Conservation (phyloP, 306 rosid species). For the Citrullus colocynthis region DNA sequence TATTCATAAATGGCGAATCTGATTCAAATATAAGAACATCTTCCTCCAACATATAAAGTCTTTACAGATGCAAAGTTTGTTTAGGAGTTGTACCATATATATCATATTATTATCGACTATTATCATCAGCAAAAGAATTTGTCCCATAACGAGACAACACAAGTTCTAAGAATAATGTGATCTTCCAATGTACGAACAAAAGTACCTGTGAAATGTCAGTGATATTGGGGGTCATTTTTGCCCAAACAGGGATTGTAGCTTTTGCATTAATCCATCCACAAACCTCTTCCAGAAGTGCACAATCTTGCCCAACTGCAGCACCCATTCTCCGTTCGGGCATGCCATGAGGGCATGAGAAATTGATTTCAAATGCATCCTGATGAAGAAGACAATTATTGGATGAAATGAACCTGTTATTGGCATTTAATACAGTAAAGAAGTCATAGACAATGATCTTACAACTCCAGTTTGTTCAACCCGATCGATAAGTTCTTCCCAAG, state of each 20-base stretch:
- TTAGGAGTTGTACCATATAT: too few species aligned
- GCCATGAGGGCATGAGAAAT: conserved; percentile 93
- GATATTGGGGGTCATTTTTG: conserved; percentile 98
- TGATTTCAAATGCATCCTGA: conserved; percentile 86
- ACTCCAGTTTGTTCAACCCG: conserved; percentile 94
- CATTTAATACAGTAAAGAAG: background rate
- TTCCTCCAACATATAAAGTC: background rate
- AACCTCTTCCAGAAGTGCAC: conserved; percentile 77
- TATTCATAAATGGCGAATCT: background rate
- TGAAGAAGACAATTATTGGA: conserved; percentile 11
- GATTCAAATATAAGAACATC: background rate
- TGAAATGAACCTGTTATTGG: background rate
- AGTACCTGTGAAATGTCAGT: conserved; percentile 82
- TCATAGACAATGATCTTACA: conserved; percentile 31
- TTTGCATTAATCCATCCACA: conserved; percentile 96
- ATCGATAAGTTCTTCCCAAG: conserved; percentile 92
- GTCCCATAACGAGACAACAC: background rate
- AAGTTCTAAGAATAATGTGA: background rate
- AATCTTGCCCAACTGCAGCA: conserved; percentile 93
- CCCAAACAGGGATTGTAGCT: conserved; percentile 96
- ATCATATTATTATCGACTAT: background rate
- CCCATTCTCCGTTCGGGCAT: conserved; percentile 99
- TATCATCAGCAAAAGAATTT: background rate
- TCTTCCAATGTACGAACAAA: background rate
- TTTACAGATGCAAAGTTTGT: background rate